Conservation (phyloP, 140 eudicot species). For the Stevia rebaudiana region DNA sequence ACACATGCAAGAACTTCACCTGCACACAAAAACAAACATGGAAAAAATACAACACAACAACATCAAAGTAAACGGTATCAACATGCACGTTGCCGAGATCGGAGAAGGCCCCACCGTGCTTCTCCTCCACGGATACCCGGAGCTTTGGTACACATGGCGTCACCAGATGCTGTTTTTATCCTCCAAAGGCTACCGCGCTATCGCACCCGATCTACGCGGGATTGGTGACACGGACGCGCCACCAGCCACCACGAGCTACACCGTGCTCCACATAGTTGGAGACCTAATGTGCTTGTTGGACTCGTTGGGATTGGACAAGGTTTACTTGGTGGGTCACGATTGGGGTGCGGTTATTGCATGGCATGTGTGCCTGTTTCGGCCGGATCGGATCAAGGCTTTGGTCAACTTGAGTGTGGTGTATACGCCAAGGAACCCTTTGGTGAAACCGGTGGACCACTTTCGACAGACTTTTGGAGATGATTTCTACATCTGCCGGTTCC, state of each 20-base stretch:
- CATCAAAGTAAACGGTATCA: constrained; percentile 44
- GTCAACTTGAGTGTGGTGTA: constrained; percentile 51
- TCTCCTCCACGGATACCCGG: constrained; percentile 67
- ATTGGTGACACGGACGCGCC: constrained; percentile 62
- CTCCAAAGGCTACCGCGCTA: constrained; percentile 47
- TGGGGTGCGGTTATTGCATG: constrained; percentile 72
- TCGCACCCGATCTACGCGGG: constrained; percentile 70
- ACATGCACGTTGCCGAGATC: constrained; percentile 60
- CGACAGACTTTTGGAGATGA: constrained; percentile 45
- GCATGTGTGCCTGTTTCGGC: constrained; percentile 45
- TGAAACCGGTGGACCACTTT: constrained; percentile 27
- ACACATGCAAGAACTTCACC: not conserved
- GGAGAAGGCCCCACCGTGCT: constrained; percentile 55
- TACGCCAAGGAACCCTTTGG: constrained; percentile 37
- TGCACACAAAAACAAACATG: constrained; percentile 21
- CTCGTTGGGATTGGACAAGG: constrained; percentile 38
- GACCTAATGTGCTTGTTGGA: constrained; percentile 55
- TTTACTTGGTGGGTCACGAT: constrained; percentile 57
- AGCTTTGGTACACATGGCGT: constrained; percentile 77
- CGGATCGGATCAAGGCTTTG: constrained; percentile 50
- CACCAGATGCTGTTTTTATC: constrained; percentile 50
- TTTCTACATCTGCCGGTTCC: constrained; percentile 57
- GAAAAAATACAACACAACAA: constrained; percentile 44
- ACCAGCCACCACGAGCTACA: constrained; percentile 30
- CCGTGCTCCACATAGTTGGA: constrained; percentile 54